Evolutionary conservation across 164 flowering plant genomes (phyloP), one percentile per base, ranked within the genome.

Genomic region (Santalum album): DNA sequence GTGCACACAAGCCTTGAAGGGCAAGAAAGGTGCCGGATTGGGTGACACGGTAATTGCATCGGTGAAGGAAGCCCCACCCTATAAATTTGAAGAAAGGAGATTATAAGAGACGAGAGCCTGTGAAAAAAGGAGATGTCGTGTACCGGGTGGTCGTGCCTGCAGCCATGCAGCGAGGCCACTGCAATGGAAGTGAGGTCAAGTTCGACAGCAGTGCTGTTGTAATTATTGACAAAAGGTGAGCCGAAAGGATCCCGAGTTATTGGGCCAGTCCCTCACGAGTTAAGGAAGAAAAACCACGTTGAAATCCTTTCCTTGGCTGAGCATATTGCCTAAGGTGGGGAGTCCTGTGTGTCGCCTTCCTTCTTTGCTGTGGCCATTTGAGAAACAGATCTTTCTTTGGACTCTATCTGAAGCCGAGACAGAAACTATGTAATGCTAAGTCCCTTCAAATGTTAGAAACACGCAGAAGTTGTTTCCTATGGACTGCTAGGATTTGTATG

Each of bases 121-220:
- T 90, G 54, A 87, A 92, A 78, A 87, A 85, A 58, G 96, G 92
- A 25, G 72, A 83, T 17, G 96, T 87, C 51, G 87, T 81, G 0
- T 69, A 72, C 60, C 89, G 76, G 46, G 97, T 92, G 24, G 91
- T 92, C 40, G 96, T 92, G 12, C 91, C 91, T 47, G 96, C 98
- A 53, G 96, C 96, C 43, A 92, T 86, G 96, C 86, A 69, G 50
- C 51, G 70, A 2, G 89, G 89, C 18, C 80, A 91, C 23, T 76
- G 82, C 63, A 91, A 92, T 70, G 98, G 96, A 24, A 89, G 96
- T 59, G 84, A 76, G 63, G 73, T 84, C 57, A 86, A 76, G 71
- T 88, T 91, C 69, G 96, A 91, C 65, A 95, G 86, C 64, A 91
- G 88, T 76, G 95, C 98, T 11, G 85, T 75, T 6, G 96, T 88